Base-by-base conservation (phyloP, 371 early-diverging fungal genomes). In the Syncephalastrum racemosum region DNA sequence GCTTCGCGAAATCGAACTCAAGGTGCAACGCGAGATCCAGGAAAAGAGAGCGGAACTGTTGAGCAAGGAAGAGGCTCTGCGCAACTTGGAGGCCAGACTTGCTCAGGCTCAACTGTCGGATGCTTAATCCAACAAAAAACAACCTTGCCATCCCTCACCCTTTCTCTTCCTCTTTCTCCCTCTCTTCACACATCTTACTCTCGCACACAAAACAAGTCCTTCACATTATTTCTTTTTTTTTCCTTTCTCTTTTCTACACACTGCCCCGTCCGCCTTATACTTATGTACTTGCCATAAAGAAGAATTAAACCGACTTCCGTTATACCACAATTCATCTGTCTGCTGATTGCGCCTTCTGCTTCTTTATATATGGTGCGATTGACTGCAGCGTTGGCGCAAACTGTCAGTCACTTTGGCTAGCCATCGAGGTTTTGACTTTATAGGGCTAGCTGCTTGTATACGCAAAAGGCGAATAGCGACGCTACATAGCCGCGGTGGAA, bases 21-120 rank as follows among this genome's bases (percentile, higher is more conserved):
- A 81, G 62, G 81, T 83, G 10, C 81, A 83, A 61, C 71, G 81
- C 51, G 83, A 81, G 54, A 84, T 81, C 55, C 77, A 79, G 60
- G 82, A 82, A 67, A 82, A 82, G 66, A 62, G 79, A 58, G 79
- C 76, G 60, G 83, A 82, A 58, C 65, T 82, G 20, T 66, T 80
- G 64, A 79, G 70, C 53, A 82, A 82, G 58, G 83, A 82, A 64
- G 83, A 82, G 62, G 79, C 81, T n/a, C 63, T 82, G 24, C 79
- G 83, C 48, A 75, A 60, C 43, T 62, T 82, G 60, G 83, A 82
- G 59, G 76, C 79, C 8, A 71, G 81, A 55, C 60, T 80, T 46
- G 73, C 80, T 46, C 70, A 74, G 53, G 70, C 77, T 44, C 77
- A 76, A 58, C 45, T 74, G 8, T 63, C 67, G 52, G 75, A 74